Evolutionary conservation across 2,329 filamentous ascomycete genomes (phyloP), one percentile per base, ranked within the genome.

Genomic region (Ophiosphaerella korrae): DNA sequence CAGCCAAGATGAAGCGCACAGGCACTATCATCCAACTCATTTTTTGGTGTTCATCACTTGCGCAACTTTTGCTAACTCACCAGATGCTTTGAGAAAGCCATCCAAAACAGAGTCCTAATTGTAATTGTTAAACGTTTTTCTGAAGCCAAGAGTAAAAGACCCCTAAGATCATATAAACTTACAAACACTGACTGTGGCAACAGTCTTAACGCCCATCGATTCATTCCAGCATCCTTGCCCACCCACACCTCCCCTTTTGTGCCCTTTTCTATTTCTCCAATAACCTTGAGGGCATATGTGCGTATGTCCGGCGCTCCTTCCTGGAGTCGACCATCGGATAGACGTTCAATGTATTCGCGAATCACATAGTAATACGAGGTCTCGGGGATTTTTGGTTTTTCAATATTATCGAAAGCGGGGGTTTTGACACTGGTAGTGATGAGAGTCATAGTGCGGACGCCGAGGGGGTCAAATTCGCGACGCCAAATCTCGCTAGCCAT

Each of bases 401-500:
- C 18, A 5, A 37, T 24, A 29, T 51, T 51, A 7, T n/a, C 13
- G 12, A 42, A n/a, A 12, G 54, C 43, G 7, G 52, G 52, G 3
- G 45, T 44, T 3, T 48, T 29, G 3, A 66, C 51, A 4, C 32
- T 41, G 7, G 55, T 58, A 1, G 58, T 45, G 1, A 60, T 40
- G 26, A 64, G 32, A 1, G 58, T 56, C 11, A 66, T n/a, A 9
- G 63, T 56, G 8, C 49, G 47, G 16, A 64, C 52, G 7, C 45
- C 51, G 4, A 66, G 41, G 1, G 63, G 59, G 11, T 49, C 50
- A 14, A 66, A 35, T 48, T 64, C 59, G 12, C 63, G 50, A 13
- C 61, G 53, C 38, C 58, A 43, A 11, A 23, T 50, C 38, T 64
- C 61, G 26, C 46, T 44, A 31, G 65, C 51, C 54, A 62, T 67